Percentiles rank a stretch among this genome's conserved stretches.
phyloP scores from a whole-genome alignment of 371 early-diverging fungal species.

The Mucor saturninus region DNA sequence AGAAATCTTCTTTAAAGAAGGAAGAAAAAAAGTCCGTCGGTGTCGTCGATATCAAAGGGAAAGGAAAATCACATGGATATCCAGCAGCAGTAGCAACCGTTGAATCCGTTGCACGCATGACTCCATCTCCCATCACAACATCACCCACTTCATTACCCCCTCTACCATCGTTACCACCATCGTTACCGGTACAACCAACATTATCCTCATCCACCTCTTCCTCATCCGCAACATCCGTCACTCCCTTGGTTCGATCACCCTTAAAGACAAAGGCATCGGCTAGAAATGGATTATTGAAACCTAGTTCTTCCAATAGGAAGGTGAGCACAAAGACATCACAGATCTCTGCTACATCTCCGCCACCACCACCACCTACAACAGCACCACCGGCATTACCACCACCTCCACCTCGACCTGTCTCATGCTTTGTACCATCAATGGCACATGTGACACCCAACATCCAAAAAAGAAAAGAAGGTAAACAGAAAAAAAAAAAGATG shows the following conservation, averaged over 20 bases:
- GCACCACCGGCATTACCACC: neutral
- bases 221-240: neutral
- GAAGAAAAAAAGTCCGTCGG: neutral
- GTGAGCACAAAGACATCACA: conserved; percentile 5
- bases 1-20: neutral
- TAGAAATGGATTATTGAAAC: conserved; percentile 8
- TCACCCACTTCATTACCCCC: neutral
- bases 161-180: neutral
- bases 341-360: too few species aligned
- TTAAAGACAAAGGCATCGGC: neutral
- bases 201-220: neutral
- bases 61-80: neutral
- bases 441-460: too few species aligned
- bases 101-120: too few species aligned
- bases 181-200: too few species aligned
- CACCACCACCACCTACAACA: neutral
- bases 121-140: neutral
- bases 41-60: neutral
- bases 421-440: too few species aligned
- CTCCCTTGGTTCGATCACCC: neutral
- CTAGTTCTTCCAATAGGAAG: conserved; percentile 15
- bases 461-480: too few species aligned
- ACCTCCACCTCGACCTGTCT: too few species aligned
- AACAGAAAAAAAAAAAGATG: too few species aligned
- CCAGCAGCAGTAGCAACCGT: too few species aligned